phyloP scores from a whole-genome alignment of 257 asterid species.

The Solanum sitiens region DNA sequence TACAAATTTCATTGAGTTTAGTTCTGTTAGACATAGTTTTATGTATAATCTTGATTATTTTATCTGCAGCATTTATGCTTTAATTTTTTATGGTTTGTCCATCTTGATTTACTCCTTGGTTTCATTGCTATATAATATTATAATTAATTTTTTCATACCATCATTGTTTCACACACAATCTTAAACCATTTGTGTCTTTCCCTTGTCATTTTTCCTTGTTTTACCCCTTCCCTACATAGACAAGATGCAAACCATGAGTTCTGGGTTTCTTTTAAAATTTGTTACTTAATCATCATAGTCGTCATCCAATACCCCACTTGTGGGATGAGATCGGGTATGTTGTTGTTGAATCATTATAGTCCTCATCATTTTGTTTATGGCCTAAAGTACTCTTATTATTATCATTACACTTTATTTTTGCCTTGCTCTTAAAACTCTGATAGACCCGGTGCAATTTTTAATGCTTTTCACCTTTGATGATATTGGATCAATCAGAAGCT shows the following conservation, averaged over 20 bases:
- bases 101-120: not conserved
- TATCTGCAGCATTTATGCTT: not conserved
- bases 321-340: not conserved
- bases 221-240: not conserved
- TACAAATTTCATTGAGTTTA: not conserved
- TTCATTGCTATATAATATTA: not conserved
- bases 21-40: not conserved
- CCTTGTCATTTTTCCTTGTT: not conserved
- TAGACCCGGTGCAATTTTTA: not conserved
- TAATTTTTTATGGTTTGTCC: not conserved
- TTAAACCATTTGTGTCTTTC: not conserved
- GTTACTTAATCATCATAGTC: not conserved
- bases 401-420: not conserved
- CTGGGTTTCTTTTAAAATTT: not conserved
- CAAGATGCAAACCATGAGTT: not conserved
- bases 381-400: not conserved
- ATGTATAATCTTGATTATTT: not conserved
- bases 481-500: not conserved
- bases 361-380: not conserved
- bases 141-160: not conserved
- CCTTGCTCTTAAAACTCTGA: not conserved
- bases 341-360: not conserved
- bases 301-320: not conserved
- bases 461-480: not conserved
- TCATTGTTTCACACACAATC: not conserved